Evolutionary conservation across 345 rosid species (phyloP).

Genomic region (Salix dunnii): DNA sequence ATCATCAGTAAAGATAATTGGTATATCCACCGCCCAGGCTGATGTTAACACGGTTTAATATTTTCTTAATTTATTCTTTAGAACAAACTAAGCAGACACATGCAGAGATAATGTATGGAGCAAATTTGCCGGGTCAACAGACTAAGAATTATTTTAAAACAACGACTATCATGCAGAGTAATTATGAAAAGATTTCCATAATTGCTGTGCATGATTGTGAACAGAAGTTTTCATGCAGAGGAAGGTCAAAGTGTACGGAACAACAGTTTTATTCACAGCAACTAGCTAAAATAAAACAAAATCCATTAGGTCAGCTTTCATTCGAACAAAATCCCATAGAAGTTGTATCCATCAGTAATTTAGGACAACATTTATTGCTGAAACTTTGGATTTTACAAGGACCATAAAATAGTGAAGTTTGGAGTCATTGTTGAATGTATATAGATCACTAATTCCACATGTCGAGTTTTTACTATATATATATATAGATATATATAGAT

Average conservation of each 20-base stretch:
- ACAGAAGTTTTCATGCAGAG: too few relatives aligned
- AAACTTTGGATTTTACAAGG: neutral
- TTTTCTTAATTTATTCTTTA: neutral
- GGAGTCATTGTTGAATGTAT: too few relatives aligned
- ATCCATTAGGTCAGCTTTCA: neutral
- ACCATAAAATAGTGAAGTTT: too few relatives aligned
- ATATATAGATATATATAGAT: too few relatives aligned
- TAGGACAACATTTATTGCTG: neutral
- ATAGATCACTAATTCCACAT: too few relatives aligned
- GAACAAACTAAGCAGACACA: neutral
- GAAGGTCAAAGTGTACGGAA: too few relatives aligned
- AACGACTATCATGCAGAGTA: neutral
- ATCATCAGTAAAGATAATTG: neutral
- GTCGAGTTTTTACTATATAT: too few relatives aligned
- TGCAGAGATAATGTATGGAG: neutral
- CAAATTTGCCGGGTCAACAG: constrained; percentile 5
- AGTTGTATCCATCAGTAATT: neutral
- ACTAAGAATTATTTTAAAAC: neutral
- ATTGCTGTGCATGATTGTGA: neutral
- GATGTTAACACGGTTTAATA: neutral
- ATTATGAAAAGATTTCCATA: neutral
- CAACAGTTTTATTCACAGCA: too few relatives aligned
- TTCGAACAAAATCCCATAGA: neutral
- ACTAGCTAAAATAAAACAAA: neutral
- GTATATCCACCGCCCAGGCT: neutral